Conservation (phyloP, 164 flowering plant genomes). For the Buxus sempervirens region DNA sequence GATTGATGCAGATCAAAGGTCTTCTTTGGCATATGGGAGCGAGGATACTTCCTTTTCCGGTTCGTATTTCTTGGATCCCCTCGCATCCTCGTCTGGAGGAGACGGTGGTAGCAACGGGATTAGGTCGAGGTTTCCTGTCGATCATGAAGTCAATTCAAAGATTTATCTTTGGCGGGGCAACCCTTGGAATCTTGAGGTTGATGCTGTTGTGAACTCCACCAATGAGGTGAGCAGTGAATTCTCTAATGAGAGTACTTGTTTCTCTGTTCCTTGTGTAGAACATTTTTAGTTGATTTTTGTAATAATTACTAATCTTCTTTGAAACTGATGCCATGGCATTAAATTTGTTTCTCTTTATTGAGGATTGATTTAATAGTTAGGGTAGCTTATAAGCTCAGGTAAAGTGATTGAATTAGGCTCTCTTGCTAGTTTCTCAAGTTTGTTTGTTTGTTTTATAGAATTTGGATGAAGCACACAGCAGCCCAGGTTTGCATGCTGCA, state of each 20-base stretch:
- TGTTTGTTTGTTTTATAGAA: conserved; percentile 46
- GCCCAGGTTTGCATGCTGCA: conserved; percentile 94
- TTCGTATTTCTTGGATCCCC: conserved; percentile 69
- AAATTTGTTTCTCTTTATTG: too few species aligned
- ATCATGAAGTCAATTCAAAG: conserved; percentile 84
- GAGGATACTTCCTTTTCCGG: conserved; percentile 54
- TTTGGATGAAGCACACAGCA: conserved; percentile 95
- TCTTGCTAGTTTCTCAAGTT: conserved; percentile 1
- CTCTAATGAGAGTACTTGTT: not conserved
- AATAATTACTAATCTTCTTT: too few species aligned
- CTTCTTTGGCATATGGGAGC: conserved; percentile 40
- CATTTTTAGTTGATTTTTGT: too few species aligned
- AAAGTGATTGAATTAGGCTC: conserved; percentile 3
- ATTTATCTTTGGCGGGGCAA: conserved; percentile 95
- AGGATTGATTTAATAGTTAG: too few species aligned
- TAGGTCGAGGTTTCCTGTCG: conserved; percentile 80
- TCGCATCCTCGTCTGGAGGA: conserved; percentile 44
- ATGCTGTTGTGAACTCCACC: conserved; percentile 97
- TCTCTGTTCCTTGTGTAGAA: too few species aligned
- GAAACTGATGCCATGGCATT: not conserved
- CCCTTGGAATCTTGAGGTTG: conserved; percentile 98
- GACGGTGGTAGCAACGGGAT: conserved; percentile 52
- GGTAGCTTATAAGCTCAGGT: too few species aligned
- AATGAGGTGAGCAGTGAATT: conserved; percentile 66
- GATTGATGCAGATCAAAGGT: conserved; percentile 76